Base-by-base conservation (phyloP, 2,329 filamentous ascomycete species). In the Cephalotrichum gorgonifer region DNA sequence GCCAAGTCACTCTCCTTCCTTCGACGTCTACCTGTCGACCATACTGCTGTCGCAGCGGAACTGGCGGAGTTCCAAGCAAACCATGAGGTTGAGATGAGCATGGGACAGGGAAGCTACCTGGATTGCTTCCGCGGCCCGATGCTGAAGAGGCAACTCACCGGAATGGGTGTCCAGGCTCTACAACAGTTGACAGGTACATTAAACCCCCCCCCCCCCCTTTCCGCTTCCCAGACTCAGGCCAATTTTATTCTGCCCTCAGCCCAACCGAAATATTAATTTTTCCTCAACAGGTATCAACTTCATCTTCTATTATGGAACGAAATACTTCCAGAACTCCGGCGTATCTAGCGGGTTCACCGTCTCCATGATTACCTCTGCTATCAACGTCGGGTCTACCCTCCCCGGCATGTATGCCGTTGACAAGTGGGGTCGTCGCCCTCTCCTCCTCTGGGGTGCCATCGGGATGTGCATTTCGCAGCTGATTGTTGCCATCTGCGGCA, bases 361-460 rank as follows among this genome's bases (percentile, higher is more conserved):
- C 52, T 79, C 81, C 17, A 74, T 90, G 57, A 87, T 89, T 55
- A 82, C 86, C 56, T 84, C 86, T 63, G 67, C 83, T 48, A 86
- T 93, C 65, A 91, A 91, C 60, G 79, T 87, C n/a, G 73, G 79
- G 43, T 87, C 84, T 4, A 91, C 86, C 1, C 63, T 91, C 51
- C 85, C 86, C 1, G 86, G 85, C 28, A 66, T 88, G 27, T 73
- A 83, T 44, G 73, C 88, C 43, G 85, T 91, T 51, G 87, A 93
- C 61, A 79, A 78, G 2, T 83, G 85, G 73, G 86, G 87, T 46
- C 83, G 87, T 50, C 83, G 87, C n/a, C 80, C 74, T 48, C 72
- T 91, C 5, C 73, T 91, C 26, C 81, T 91, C 55, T 70, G 83
- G 41, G 87, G 87, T 45, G 84, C 86, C 27, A 65, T 82, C 26